Percentiles rank a stretch among this genome's conserved stretches.
Evolutionary conservation across 2,329 filamentous ascomycete genomes (phyloP).

Genomic region (Leptographium galeiforme): DNA sequence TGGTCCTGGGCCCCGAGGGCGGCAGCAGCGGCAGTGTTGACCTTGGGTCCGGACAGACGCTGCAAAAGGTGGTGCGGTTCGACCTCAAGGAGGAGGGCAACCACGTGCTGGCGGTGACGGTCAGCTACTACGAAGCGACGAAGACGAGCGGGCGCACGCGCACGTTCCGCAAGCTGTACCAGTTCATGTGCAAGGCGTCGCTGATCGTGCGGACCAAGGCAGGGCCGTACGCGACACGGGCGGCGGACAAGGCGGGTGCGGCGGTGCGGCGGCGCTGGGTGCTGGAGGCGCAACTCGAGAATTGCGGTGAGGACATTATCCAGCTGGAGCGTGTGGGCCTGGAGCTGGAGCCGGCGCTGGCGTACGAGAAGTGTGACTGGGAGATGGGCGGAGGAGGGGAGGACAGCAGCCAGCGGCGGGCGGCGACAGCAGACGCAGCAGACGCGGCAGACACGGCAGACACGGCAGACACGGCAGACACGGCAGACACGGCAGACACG

Average conservation of each 20-base stretch:
- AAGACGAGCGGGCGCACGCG: constrained; percentile 57
- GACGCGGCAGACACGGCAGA: not conserved
- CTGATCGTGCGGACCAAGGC: constrained; percentile 86
- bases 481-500: not conserved
- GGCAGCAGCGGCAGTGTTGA: constrained; percentile 25
- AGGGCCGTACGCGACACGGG: constrained; percentile 38
- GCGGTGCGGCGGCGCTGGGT: constrained; percentile 41
- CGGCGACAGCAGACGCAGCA: constrained; percentile 7
- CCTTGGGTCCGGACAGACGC: constrained; percentile 48
- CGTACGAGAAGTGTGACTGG: constrained; percentile 45
- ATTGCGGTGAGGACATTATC: constrained; percentile 73
- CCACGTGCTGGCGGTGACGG: constrained; percentile 84
- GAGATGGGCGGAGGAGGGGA: constrained; percentile 15
- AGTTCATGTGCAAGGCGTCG: constrained; percentile 85
- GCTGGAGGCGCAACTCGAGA: constrained; percentile 90
- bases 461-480: not conserved
- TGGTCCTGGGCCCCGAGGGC: constrained; percentile 34
- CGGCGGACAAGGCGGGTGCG: not conserved
- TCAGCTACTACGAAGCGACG: constrained; percentile 85
- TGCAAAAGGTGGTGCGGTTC: constrained; percentile 74
- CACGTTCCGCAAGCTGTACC: constrained; percentile 90
- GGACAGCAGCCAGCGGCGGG: not conserved
- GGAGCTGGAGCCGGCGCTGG: constrained; percentile 37
- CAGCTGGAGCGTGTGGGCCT: constrained; percentile 56
- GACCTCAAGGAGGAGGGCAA: constrained; percentile 89